Conservation (phyloP, 140 eudicot genomes). For the Flaveria floridana region DNA sequence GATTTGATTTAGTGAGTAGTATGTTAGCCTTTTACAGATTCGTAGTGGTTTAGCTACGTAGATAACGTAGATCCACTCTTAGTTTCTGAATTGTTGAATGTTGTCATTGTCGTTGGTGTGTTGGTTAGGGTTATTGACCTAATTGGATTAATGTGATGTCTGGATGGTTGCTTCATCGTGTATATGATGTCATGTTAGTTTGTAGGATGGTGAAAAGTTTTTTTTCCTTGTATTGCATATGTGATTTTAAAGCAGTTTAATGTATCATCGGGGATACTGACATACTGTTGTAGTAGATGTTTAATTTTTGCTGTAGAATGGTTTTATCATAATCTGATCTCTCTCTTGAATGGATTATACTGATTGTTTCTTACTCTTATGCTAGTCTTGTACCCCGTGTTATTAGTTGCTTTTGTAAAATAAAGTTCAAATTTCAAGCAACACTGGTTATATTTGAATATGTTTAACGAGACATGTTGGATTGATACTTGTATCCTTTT, state of each 20-base stretch:
- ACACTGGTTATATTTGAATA: too few relatives aligned
- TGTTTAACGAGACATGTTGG: too few relatives aligned
- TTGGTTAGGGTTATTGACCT: not conserved
- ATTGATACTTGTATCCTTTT: not conserved
- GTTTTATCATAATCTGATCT: too few relatives aligned
- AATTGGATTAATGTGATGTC: not conserved
- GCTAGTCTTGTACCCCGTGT: not conserved
- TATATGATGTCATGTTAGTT: not conserved
- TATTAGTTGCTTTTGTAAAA: not conserved
- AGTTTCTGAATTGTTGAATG: not conserved
- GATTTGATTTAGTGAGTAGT: not conserved
- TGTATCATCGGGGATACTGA: too few relatives aligned
- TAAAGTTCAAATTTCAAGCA: too few relatives aligned
- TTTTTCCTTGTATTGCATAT: not conserved
- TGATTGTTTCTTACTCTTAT: too few relatives aligned
- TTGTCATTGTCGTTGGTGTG: not conserved
- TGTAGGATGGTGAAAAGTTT: not conserved
- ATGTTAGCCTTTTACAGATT: not conserved
- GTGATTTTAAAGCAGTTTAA: not conserved
- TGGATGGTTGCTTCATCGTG: constrained; percentile 4
- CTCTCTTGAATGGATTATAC: too few relatives aligned
- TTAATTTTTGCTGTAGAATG: too few relatives aligned
- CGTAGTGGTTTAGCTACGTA: not conserved
- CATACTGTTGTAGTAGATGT: too few relatives aligned
- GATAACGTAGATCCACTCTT: not conserved